A percentile compares a stretch with the other conserved stretches of the same genome.
Conservation (phyloP, 345 rosid species). For the Syzygium aqueum region DNA sequence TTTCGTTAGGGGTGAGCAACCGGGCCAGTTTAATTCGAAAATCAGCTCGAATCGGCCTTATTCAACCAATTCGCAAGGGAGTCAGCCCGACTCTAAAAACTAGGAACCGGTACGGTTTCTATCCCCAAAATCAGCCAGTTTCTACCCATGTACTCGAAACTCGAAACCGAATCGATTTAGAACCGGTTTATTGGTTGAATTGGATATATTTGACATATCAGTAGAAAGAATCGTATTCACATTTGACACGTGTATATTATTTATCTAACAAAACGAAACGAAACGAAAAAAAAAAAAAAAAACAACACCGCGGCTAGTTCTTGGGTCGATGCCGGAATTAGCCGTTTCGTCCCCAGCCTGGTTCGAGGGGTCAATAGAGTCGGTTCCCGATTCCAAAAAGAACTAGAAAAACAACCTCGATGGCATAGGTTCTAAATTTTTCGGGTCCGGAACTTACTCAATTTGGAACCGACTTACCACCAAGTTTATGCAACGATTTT, state of each 20-base stretch:
- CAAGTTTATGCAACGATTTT: too few relatives aligned
- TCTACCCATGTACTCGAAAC: background rate
- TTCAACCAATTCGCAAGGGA: background rate
- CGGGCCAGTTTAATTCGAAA: background rate
- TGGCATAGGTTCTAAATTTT: too few relatives aligned
- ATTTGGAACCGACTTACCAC: too few relatives aligned
- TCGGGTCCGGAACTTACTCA: too few relatives aligned
- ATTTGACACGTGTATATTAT: too few relatives aligned
- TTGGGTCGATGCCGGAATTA: fast-evolving
- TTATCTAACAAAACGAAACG: background rate
- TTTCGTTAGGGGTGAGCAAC: background rate
- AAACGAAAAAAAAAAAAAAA: fast-evolving
- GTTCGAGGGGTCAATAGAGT: background rate
- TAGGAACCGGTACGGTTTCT: background rate
- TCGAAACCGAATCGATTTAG: too few relatives aligned
- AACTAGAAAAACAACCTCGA: background rate
- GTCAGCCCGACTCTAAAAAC: background rate
- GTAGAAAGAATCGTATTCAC: background rate
- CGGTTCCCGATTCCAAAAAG: background rate
- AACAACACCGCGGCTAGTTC: fast-evolving
- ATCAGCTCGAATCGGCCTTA: background rate
- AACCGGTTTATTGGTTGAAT: background rate
- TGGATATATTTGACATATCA: background rate
- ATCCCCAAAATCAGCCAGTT: too few relatives aligned
- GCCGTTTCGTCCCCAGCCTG: fast-evolving